Percentiles rank a stretch among this genome's conserved stretches.
Evolutionary conservation across 2,329 filamentous ascomycete species (phyloP).

Genomic region (Trichoderma atrobrunneum): DNA sequence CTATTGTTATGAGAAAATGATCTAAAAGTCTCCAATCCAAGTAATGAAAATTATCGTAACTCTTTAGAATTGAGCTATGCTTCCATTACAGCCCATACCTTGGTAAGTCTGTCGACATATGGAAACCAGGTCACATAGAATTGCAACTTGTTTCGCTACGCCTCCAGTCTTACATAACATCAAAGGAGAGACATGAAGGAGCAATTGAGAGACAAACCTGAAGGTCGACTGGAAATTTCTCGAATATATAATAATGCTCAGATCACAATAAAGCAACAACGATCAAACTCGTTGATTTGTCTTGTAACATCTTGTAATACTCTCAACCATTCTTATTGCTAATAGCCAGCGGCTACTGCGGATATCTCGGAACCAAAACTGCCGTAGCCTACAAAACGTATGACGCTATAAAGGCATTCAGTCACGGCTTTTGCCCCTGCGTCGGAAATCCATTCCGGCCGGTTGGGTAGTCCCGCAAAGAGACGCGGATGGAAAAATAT

Average conservation of each 20-base stretch:
- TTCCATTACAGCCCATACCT: no score
- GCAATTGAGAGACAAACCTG: no score
- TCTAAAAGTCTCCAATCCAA: no score
- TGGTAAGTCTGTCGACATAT: neutral
- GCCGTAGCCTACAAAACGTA: neutral
- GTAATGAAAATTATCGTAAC: no score
- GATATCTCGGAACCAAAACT: neutral
- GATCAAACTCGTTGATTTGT: neutral
- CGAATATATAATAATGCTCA: neutral
- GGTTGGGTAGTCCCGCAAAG: neutral
- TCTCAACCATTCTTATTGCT: neutral
- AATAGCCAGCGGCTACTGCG: neutral
- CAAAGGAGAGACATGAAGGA: no score
- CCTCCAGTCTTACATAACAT: no score
- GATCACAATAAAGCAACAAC: neutral
- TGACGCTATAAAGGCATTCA: neutral
- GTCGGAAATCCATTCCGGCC: neutral
- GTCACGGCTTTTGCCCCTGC: neutral
- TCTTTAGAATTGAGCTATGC: no score
- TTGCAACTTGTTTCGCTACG: no score
- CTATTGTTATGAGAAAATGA: neutral
- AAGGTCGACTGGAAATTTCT: no score
- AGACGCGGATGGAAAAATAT: neutral
- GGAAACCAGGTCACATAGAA: neutral
- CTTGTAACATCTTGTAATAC: neutral